Conservation (phyloP, 2,329 filamentous ascomycete species). For the Verticillium klebahnii region DNA sequence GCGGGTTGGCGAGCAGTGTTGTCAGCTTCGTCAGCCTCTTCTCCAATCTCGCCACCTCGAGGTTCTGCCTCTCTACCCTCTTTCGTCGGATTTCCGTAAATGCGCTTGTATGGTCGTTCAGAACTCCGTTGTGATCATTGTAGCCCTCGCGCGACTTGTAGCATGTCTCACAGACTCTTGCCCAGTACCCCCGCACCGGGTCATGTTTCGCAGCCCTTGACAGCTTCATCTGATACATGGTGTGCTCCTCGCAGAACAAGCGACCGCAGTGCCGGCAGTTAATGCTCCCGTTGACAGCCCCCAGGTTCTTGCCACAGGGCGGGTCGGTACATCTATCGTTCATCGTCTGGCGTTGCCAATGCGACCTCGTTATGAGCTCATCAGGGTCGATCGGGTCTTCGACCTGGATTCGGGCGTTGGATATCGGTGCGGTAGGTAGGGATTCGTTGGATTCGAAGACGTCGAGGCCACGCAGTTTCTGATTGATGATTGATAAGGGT, state of each 20-base stretch:
- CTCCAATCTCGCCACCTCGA: slow-evolving; percentile 86
- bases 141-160: slow-evolving; percentile 96
- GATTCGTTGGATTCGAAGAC: slow-evolving; percentile 91
- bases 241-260: slow-evolving; percentile 94
- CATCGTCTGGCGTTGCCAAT: slow-evolving; percentile 78
- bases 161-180: slow-evolving; percentile 95
- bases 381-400: slow-evolving; percentile 67
- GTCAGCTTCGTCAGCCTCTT: slow-evolving; percentile 90
- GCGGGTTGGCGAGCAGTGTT: slow-evolving; percentile 71
- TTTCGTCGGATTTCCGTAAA: slow-evolving; percentile 71
- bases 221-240: slow-evolving; percentile 99
- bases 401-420: slow-evolving; percentile 30
- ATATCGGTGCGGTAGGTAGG: slow-evolving; percentile 20
- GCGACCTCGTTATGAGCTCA: slow-evolving; percentile 77
- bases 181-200: slow-evolving; percentile 87
- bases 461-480: slow-evolving; percentile 87
- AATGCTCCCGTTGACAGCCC: slow-evolving; percentile 74
- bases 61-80: slow-evolving; percentile 75
- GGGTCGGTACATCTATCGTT: slow-evolving; percentile 85
- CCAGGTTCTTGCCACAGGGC: slow-evolving; percentile 74
- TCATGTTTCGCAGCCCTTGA: slow-evolving; percentile 86
- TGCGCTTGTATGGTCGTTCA: slow-evolving; percentile 65
- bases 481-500: slow-evolving; percentile 83
- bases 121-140: slow-evolving; percentile 75
- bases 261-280: slow-evolving; percentile 93